Percentiles rank a stretch among this genome's conserved stretches.
Evolutionary conservation across 805 yeast genomes (phyloP).

Genomic region (Yarrowia sp.): DNA sequence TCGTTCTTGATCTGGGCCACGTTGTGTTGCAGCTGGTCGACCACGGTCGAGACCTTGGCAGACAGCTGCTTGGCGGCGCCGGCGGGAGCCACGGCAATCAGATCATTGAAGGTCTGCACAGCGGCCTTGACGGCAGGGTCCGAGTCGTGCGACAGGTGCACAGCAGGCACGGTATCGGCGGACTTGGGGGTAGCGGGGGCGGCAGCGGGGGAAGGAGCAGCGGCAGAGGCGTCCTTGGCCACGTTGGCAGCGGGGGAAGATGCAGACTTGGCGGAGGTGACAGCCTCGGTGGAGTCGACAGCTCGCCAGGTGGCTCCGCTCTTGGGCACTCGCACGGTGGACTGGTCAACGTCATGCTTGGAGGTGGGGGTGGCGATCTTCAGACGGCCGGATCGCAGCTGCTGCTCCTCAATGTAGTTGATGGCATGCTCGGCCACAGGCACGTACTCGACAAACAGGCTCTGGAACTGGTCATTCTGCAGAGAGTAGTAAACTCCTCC

Average conservation of each 20-base stretch:
- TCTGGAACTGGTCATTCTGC: slow-evolving; percentile 65
- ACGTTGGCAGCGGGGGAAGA: slow-evolving; percentile 27
- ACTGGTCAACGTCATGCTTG: slow-evolving; percentile 33
- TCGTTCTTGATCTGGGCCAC: slow-evolving; percentile 43
- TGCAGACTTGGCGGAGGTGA: slow-evolving; percentile 23
- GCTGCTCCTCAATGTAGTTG: slow-evolving; percentile 56
- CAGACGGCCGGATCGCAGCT: slow-evolving; percentile 43
- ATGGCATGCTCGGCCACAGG: slow-evolving; percentile 68
- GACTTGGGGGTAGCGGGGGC: slow-evolving; percentile 42
- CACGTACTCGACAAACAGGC: slow-evolving; percentile 65
- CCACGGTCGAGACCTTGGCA: slow-evolving; percentile 44
- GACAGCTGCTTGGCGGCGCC: slow-evolving; percentile 43
- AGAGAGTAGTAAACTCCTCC: slow-evolving; percentile 67
- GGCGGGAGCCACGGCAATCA: slow-evolving; percentile 41
- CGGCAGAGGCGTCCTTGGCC: slow-evolving; percentile 41
- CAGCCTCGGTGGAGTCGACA: slow-evolving; percentile 38
- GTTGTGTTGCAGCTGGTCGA: slow-evolving; percentile 43
- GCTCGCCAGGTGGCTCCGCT: slow-evolving; percentile 43
- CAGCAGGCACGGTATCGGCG: slow-evolving; percentile 29
- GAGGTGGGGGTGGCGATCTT: slow-evolving; percentile 21
- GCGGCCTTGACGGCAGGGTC: slow-evolving; percentile 30
- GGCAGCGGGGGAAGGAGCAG: slow-evolving; percentile 41
- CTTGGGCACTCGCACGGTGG: slow-evolving; percentile 43
- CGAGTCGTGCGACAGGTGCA: slow-evolving; percentile 20
- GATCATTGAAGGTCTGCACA: slow-evolving; percentile 33